These are phyloP conservation scores for Aspergillus ellipticus DNA, from an alignment of 495 filamentous ascomycete genomes.

Conservation along the genomic window DNA sequence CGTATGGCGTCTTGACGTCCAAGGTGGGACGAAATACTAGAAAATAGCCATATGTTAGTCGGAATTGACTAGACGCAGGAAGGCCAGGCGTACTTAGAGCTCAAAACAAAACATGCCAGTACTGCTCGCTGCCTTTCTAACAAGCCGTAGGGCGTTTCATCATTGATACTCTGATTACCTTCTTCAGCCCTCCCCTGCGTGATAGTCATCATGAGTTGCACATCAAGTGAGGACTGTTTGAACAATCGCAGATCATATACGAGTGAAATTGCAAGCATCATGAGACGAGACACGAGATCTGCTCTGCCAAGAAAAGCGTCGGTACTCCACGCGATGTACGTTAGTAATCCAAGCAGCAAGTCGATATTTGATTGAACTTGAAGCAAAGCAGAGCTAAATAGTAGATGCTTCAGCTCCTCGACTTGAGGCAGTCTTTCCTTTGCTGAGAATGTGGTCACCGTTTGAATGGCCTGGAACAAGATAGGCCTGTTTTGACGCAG, in stretches of 20 bases:
- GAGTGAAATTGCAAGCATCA: constrained; percentile 30
- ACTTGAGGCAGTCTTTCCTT: constrained; percentile 15
- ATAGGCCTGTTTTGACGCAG: constrained; percentile 23
- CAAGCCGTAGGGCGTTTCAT: constrained; percentile 14
- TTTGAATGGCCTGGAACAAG: constrained; percentile 23
- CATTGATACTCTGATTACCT: neutral
- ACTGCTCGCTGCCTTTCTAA: constrained; percentile 26
- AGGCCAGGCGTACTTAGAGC: constrained; percentile 22
- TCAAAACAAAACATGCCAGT: constrained; percentile 29
- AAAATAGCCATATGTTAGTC: constrained; percentile 11
- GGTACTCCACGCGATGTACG: constrained; percentile 30
- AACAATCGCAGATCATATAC: constrained; percentile 25
- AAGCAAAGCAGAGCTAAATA: constrained; percentile 23
- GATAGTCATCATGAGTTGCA: constrained; percentile 22
- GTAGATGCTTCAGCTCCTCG: constrained; percentile 21
- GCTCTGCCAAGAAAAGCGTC: constrained; percentile 30
- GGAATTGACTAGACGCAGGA: neutral
- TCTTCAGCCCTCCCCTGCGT: constrained; percentile 21
- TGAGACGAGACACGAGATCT: constrained; percentile 23
- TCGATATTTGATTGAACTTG: constrained; percentile 25
- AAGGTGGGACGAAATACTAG: constrained; percentile 28
- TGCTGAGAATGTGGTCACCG: constrained; percentile 24
- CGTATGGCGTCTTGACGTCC: constrained; percentile 24
- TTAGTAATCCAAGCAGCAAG: constrained; percentile 25
- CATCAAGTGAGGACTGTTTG: constrained; percentile 22